Evolutionary conservation across 257 asterid species (phyloP).

Genomic region (Solanum bukasovii): DNA sequence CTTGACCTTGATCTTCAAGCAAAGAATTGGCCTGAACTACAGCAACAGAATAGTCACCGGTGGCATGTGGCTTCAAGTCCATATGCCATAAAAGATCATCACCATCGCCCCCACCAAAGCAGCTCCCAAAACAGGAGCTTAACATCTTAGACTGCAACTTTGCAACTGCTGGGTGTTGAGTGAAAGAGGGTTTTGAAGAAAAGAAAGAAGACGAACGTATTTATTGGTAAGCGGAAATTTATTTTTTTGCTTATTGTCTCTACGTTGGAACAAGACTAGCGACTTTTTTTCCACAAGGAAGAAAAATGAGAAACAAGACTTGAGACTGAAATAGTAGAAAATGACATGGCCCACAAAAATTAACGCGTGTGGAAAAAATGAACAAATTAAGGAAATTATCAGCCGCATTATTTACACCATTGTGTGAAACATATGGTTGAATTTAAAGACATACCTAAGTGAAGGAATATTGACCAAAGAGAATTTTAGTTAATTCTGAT

Average conservation of each 20-base stretch:
- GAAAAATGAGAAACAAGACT: neutral
- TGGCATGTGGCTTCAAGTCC: slow-evolving; percentile 33
- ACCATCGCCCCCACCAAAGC: slow-evolving; percentile 16
- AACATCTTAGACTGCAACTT: slow-evolving; percentile 5
- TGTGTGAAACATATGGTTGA: neutral
- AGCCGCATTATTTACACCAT: neutral
- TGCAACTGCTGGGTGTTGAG: neutral
- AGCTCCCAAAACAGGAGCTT: slow-evolving; percentile 12
- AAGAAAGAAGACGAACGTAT: neutral
- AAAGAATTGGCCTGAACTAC: slow-evolving; percentile 35
- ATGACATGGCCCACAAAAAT: neutral
- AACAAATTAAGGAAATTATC: neutral
- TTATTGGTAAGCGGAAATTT: neutral
- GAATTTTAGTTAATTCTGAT: neutral
- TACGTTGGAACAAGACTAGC: neutral
- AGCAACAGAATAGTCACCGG: slow-evolving; percentile 33
- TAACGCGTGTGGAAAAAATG: slow-evolving; percentile 1
- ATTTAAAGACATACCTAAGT: neutral
- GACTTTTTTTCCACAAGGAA: neutral
- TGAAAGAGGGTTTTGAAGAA: neutral
- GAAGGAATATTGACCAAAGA: neutral
- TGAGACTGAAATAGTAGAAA: neutral
- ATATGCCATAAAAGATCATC: slow-evolving; percentile 29
- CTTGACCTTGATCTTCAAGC: slow-evolving; percentile 36
- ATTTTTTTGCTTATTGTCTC: neutral